Evolutionary conservation across 306 rosid species (phyloP).

Genomic region (Pterocarpus santalinus): DNA sequence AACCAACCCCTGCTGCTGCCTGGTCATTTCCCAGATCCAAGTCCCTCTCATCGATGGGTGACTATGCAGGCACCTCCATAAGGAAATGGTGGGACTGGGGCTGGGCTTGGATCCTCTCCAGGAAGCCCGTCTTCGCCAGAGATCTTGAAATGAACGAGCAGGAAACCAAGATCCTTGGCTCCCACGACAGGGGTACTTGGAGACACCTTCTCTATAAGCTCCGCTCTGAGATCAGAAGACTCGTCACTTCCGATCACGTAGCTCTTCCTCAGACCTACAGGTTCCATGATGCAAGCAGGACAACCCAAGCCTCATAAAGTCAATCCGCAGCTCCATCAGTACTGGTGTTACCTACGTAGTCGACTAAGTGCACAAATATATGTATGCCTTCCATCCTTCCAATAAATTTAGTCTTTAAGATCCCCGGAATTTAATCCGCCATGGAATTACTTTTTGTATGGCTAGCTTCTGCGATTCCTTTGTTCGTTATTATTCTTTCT

Average conservation of each 20-base stretch:
- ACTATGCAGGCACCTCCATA: conserved; percentile 68
- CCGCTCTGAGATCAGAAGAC: conserved; percentile 71
- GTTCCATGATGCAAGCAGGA: conserved; percentile 35
- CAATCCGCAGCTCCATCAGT: neutral
- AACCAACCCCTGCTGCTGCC: conserved; percentile 51
- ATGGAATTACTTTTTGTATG: neutral
- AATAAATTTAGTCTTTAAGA: conserved; percentile 16
- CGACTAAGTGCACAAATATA: neutral
- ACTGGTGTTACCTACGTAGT: no score
- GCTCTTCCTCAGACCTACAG: conserved; percentile 82
- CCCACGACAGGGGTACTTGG: conserved; percentile 72
- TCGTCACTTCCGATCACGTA: conserved; percentile 58
- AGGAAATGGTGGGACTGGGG: conserved; percentile 85
- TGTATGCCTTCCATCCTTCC: neutral
- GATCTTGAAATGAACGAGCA: conserved; percentile 94
- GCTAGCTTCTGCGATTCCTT: conserved; percentile 38
- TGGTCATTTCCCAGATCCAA: conserved; percentile 77
- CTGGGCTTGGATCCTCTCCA: conserved; percentile 81
- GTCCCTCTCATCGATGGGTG: conserved; percentile 74
- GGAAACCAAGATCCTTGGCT: conserved; percentile 73
- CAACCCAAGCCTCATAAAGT: conserved; percentile 15
- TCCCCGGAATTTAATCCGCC: neutral
- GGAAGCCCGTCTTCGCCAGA: conserved; percentile 70
- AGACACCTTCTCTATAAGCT: conserved; percentile 74
- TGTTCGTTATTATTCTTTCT: conserved; percentile 24